Evolutionary conservation across 495 filamentous ascomycete species (phyloP).

Genomic region (Lineolata rhizophorae): DNA sequence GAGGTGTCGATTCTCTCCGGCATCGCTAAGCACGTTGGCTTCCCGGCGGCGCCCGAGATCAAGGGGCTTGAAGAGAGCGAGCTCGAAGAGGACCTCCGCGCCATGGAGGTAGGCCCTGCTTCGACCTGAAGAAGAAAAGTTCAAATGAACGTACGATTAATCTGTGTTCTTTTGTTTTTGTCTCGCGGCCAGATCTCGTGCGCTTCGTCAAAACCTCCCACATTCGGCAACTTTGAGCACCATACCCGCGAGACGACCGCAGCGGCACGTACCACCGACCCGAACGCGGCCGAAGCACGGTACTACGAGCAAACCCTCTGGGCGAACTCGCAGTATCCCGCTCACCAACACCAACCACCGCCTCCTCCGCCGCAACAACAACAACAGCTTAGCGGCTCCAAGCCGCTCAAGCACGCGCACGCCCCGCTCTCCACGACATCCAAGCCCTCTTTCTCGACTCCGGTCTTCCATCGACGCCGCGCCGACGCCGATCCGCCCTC

Average conservation of each 20-base stretch:
- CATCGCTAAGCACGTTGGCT: conserved; percentile 81
- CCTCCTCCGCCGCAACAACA: too few relatives aligned
- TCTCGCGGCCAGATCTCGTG: not conserved
- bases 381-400: too few relatives aligned
- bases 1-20: conserved; percentile 83
- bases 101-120: conserved; percentile 54
- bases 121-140: not conserved
- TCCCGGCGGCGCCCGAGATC: conserved; percentile 81
- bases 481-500: too few relatives aligned
- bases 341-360: conserved; percentile 24
- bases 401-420: too few relatives aligned
- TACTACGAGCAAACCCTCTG: conserved; percentile 69
- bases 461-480: too few relatives aligned
- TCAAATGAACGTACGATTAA: conserved; percentile 2
- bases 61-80: conserved; percentile 46
- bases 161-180: not conserved
- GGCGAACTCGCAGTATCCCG: conserved; percentile 73
- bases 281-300: conserved; percentile 40
- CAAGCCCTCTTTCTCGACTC: too few relatives aligned
- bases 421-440: too few relatives aligned
- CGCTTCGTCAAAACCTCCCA: conserved; percentile 6
- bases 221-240: not conserved
- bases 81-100: conserved; percentile 66
- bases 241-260: not conserved
- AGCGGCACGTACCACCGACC: conserved; percentile 6